Evolutionary conservation across 2,329 filamentous ascomycete genomes (phyloP), one percentile per base, ranked within the genome.

Genomic region (Ophiostoma novo-ulmi): DNA sequence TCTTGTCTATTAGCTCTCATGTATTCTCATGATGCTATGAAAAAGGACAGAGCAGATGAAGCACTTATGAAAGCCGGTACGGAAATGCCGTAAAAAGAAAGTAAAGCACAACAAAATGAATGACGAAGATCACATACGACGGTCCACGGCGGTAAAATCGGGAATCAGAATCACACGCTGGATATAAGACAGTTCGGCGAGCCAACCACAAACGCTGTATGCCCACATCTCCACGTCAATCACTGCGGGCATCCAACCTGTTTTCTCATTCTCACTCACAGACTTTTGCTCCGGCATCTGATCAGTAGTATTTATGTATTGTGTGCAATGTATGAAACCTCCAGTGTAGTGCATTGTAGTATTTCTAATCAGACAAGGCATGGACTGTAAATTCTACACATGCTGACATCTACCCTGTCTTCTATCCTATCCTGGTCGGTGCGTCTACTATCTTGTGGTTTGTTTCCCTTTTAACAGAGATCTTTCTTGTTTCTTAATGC

Each of bases 321-420:
- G 22, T 58, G 22, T 58, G n/a, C 52, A 58, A 2, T n/a, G 44
- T 48, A 48, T 48, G 17, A 44, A 17, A 5, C 11, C 38, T 39
- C 38, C 38, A 44, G 14, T 14, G 41, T 31, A 31, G 31, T 31
- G 31, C 31, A 31, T 20, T n/a, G 44, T 48, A n/a, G 44, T 48
- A 48, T 48, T 48, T 48, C 44, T 20, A n/a, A 11, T n/a, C 44
- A n/a, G 44, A 7, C 41, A 48, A 48, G 44, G 44, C 44, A 48
- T 48, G 44, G 14, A 6, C 14, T 20, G 41, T 44, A 58, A 3
- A 58, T 58, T 58, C n/a, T 58, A 58, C 52, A 58, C 52, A 58
- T 58, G 52, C 52, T 64, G 61, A 64, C 61, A 35, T 64, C 61
- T 35, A 64, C 31, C 61, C 55, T 22, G 55, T 6, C 55, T 22